Conservation (phyloP, 208 protist species). For the Phytomonas sp. region DNA sequence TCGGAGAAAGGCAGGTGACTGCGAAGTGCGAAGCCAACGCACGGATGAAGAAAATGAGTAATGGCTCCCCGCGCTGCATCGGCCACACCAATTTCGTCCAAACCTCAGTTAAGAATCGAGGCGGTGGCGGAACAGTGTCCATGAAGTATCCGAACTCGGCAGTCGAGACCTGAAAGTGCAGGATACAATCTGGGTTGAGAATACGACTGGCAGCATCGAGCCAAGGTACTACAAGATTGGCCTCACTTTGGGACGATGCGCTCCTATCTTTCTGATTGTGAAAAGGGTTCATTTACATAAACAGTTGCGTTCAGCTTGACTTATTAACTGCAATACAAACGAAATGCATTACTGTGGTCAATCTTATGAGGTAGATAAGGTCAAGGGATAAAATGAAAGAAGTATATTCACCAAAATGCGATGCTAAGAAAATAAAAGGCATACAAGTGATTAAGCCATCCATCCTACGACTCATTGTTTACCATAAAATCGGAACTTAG, state of each 20-base stretch:
- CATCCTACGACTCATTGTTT: background rate
- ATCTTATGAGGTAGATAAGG: background rate
- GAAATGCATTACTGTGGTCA: background rate
- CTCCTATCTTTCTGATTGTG: background rate
- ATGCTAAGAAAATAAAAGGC: background rate
- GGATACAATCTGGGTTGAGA: constrained; percentile 24
- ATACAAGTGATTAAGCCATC: background rate
- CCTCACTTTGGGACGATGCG: background rate
- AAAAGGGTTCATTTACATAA: background rate
- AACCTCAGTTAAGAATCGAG: constrained; percentile 23
- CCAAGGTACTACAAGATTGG: constrained; percentile 14
- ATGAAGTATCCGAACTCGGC: constrained; percentile 26
- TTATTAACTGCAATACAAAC: background rate
- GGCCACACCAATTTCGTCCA: constrained; percentile 54
- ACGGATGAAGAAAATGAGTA: constrained; percentile 49
- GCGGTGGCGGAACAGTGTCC: constrained; percentile 22
- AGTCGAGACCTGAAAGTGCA: constrained; percentile 14
- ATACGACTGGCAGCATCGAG: constrained; percentile 16
- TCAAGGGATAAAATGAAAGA: background rate
- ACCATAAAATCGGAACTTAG: background rate
- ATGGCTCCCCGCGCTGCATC: constrained; percentile 41
- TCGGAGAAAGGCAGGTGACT: constrained; percentile 12
- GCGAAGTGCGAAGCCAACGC: constrained; percentile 35
- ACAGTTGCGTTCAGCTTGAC: background rate
- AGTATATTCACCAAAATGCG: background rate